phyloP scores from a whole-genome alignment of 306 rosid species.

The Pyrus pyrifolia region DNA sequence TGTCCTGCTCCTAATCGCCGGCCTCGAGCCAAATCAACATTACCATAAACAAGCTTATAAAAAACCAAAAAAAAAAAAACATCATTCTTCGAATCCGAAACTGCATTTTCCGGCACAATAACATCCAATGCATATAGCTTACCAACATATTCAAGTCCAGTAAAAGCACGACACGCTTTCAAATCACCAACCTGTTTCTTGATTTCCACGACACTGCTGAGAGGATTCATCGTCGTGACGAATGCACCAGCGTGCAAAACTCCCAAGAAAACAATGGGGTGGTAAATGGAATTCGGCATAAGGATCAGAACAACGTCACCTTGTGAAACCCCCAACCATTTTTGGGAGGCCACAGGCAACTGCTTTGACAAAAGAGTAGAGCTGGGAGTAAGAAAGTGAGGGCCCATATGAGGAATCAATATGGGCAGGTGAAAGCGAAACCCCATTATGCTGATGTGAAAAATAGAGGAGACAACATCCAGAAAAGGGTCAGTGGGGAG shows the following conservation, averaged over 20 bases:
- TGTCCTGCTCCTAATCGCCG: conserved; percentile 57
- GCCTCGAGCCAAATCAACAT: conserved; percentile 30
- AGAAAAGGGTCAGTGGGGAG: conserved; percentile 63
- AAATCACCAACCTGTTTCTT: conserved; percentile 40
- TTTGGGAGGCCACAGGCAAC: conserved; percentile 61
- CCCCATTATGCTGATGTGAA: no score
- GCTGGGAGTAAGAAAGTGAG: conserved; percentile 51
- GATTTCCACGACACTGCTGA: conserved; percentile 48
- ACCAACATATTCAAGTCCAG: conserved; percentile 29
- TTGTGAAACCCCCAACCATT: conserved; percentile 43
- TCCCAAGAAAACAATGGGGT: conserved; percentile 50
- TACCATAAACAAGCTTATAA: no score
- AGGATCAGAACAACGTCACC: conserved; percentile 60
- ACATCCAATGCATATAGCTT: conserved; percentile 39
- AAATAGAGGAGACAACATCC: conserved; percentile 16
- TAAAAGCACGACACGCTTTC: conserved; percentile 44
- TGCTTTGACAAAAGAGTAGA: conserved; percentile 48
- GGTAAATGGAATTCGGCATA: conserved; percentile 70
- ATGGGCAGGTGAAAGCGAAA: conserved; percentile 35
- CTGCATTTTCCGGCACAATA: conserved; percentile 55
- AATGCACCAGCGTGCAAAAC: conserved; percentile 58
- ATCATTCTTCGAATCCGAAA: conserved; percentile 9
- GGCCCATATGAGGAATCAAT: conserved; percentile 60
- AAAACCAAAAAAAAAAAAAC: not conserved
- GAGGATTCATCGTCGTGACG: conserved; percentile 66